A percentile compares a stretch with the other conserved stretches of the same genome.
phyloP scores from a whole-genome alignment of 345 rosid genomes.

The Eucalyptus tenuipes region DNA sequence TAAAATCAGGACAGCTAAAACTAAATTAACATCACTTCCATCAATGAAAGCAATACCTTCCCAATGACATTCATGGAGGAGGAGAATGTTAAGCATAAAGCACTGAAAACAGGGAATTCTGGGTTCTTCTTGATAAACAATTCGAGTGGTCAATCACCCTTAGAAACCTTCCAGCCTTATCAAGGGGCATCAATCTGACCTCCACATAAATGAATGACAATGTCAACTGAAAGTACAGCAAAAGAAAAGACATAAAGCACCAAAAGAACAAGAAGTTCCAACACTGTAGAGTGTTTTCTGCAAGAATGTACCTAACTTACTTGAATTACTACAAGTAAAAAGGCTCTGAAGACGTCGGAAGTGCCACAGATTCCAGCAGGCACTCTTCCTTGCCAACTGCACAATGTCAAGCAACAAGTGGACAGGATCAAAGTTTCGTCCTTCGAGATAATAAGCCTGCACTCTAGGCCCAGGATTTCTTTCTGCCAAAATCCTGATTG shows the following conservation, averaged over 20 bases:
- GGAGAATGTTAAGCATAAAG: neutral
- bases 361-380: neutral
- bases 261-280: neutral
- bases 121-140: neutral
- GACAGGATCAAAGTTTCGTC: neutral
- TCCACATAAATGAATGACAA: neutral
- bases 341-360: neutral
- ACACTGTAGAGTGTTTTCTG: neutral
- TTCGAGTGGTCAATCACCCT: neutral
- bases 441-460: neutral
- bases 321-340: neutral
- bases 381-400: neutral
- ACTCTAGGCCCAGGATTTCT: neutral
- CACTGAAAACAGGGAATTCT: neutral
- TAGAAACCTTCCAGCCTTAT: neutral
- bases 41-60: neutral
- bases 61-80: neutral
- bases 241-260: neutral
- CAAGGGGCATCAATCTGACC: neutral
- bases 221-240: neutral
- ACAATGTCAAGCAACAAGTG: neutral
- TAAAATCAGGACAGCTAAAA: neutral
- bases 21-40: neutral
- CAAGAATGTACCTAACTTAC: neutral
- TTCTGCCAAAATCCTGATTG: neutral